phyloP scores from a whole-genome alignment of 2,329 filamentous ascomycete genomes.

The Polytolypa hystricis region DNA sequence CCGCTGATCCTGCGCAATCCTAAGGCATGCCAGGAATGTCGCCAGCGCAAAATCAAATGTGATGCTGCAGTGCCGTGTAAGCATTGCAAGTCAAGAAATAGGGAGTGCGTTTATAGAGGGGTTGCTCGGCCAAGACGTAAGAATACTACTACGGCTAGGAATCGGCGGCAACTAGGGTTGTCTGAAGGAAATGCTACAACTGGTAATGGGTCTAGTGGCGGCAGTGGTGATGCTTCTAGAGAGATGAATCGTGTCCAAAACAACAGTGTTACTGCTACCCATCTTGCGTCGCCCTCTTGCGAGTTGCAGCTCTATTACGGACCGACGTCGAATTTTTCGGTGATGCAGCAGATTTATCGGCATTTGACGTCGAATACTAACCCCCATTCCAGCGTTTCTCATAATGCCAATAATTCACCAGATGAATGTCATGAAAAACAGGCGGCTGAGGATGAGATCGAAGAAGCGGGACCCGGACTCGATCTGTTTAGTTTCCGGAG shows the following conservation, averaged over 20 bases:
- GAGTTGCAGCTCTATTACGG: conserved; percentile 38
- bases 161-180: conserved; percentile 8
- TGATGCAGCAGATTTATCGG: conserved; percentile 30
- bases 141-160: conserved; percentile 10
- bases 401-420: too few relatives aligned
- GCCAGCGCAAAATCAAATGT: conserved; percentile 32
- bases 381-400: conserved; percentile 3
- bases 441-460: conserved; percentile 22
- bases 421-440: too few relatives aligned
- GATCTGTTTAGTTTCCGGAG: conserved; percentile 29
- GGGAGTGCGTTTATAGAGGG: conserved; percentile 27
- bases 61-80: conserved; percentile 31
- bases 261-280: conserved; percentile 38
- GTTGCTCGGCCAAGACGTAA: conserved; percentile 25
- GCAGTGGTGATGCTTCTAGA: conserved; percentile 13
- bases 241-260: conserved; percentile 22
- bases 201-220: not conserved
- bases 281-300: conserved; percentile 35
- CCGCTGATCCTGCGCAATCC: conserved; percentile 8
- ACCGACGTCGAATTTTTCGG: conserved; percentile 36
- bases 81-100: conserved; percentile 24
- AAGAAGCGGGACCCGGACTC: conserved; percentile 28
- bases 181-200: not conserved
- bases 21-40: conserved; percentile 32
- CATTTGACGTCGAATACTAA: conserved; percentile 18